Percentiles rank a stretch among this genome's conserved stretches.
These are phyloP conservation scores for Ramaria sp. DNA, from an alignment of 768 basidiomycete genomes.

Conservation along the genomic window DNA sequence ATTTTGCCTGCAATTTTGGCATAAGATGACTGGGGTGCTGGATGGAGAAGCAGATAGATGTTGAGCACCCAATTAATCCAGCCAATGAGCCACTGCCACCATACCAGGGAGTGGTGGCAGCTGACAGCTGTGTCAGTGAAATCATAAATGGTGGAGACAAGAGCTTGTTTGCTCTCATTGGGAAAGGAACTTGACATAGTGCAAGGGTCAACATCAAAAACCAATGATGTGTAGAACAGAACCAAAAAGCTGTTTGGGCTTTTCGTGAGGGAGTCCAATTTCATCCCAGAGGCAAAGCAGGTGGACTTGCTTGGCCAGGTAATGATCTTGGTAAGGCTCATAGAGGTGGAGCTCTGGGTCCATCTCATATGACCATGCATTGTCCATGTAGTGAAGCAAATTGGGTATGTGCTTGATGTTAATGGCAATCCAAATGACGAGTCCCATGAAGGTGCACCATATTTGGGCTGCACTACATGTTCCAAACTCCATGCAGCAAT, in stretches of 20 bases:
- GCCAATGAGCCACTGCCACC: constrained; percentile 23
- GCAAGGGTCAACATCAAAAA: too few species aligned
- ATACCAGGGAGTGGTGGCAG: constrained; percentile 9
- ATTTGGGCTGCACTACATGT: too few species aligned
- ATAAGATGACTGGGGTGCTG: constrained; percentile 25
- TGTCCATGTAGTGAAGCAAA: constrained; percentile 19
- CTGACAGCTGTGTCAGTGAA: constrained; percentile 4
- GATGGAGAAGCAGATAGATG: constrained; percentile 25
- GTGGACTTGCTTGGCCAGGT: constrained; percentile 24
- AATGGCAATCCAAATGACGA: constrained; percentile 28
- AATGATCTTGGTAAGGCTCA: constrained; percentile 17
- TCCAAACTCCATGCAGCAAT: constrained; percentile 26
- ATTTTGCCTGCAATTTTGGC: too few species aligned
- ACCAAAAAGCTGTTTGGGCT: too few species aligned
- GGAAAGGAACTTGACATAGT: constrained; percentile 23
- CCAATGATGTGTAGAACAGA: too few species aligned
- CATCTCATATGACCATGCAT: too few species aligned
- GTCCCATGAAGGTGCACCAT: constrained; percentile 23
- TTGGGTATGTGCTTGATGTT: too few species aligned
- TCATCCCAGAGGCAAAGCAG: too few species aligned
- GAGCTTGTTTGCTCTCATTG: constrained; percentile 6
- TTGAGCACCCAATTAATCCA: constrained; percentile 34
- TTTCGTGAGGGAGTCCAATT: too few species aligned
- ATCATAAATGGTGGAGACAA: constrained; percentile 10
- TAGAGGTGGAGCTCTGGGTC: too few species aligned